These are phyloP conservation scores for Suillus cothurnatus DNA, from an alignment of 768 basidiomycete genomes.

Conservation along the genomic window DNA sequence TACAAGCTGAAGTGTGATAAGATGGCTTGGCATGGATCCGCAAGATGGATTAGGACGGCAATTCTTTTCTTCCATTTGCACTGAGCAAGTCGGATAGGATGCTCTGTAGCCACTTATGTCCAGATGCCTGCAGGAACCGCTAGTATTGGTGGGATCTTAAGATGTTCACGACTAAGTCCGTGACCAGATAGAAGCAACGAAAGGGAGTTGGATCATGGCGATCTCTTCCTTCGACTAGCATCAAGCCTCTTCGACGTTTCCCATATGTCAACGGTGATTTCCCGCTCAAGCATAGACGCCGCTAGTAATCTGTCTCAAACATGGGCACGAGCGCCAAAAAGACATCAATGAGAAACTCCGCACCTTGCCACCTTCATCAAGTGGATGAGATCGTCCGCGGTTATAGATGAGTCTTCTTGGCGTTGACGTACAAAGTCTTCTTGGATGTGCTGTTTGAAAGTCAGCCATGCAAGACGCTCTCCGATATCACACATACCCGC, in stretches of 20 bases:
- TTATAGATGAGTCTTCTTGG: conserved; percentile 39
- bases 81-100: background rate
- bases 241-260: conserved; percentile 65
- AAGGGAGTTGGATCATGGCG: background rate
- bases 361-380: conserved; percentile 74
- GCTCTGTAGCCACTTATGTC: background rate
- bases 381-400: conserved; percentile 65
- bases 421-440: conserved; percentile 64
- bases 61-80: background rate
- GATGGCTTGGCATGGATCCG: conserved; percentile 17
- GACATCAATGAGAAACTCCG: conserved; percentile 19
- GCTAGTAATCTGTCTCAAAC: conserved; percentile 54
- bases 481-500: conserved; percentile 44
- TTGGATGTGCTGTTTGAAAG: conserved; percentile 61
- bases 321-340: conserved; percentile 13
- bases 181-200: background rate
- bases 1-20: background rate
- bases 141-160: background rate
- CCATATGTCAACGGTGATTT: conserved; percentile 64
- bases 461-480: background rate
- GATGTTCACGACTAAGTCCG: background rate
- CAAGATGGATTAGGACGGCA: background rate
- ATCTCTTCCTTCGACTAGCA: conserved; percentile 35
- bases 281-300: conserved; percentile 56
- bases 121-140: background rate